Evolutionary conservation across 352 stramenopile genomes (phyloP).

Genomic region (Globisporangium cystogenes): DNA sequence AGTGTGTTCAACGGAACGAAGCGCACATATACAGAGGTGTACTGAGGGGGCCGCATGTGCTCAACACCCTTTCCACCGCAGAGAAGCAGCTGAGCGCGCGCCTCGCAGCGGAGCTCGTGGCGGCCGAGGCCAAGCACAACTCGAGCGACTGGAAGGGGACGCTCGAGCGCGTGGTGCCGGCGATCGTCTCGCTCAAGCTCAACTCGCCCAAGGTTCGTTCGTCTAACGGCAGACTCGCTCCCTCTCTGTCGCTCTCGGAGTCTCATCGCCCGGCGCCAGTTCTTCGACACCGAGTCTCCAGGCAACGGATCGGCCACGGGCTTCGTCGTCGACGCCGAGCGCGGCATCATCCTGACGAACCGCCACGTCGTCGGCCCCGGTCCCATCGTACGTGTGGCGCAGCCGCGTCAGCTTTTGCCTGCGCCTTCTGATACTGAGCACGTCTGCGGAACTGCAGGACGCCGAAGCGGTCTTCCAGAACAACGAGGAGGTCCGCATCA

Average conservation of each 20-base stretch:
- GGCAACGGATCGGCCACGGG: slow-evolving; percentile 88
- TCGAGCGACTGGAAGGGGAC: slow-evolving; percentile 78
- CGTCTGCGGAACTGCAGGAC: too few species aligned
- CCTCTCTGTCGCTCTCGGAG: too few species aligned
- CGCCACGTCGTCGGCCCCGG: slow-evolving; percentile 88
- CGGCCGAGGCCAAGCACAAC: slow-evolving; percentile 60
- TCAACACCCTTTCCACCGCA: slow-evolving; percentile 8
- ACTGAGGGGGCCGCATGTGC: not conserved
- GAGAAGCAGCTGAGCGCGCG: slow-evolving; percentile 62
- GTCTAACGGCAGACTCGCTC: too few species aligned
- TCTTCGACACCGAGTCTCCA: slow-evolving; percentile 87
- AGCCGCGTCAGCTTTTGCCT: too few species aligned
- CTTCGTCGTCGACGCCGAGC: slow-evolving; percentile 90
- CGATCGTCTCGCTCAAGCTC: slow-evolving; percentile 86
- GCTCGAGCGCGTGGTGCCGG: slow-evolving; percentile 78
- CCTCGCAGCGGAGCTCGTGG: slow-evolving; percentile 56
- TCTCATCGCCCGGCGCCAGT: too few species aligned
- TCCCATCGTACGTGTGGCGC: slow-evolving; percentile 79
- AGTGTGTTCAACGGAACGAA: not conserved
- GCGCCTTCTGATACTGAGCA: too few species aligned
- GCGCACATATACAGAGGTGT: not conserved
- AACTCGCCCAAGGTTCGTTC: slow-evolving; percentile 80
- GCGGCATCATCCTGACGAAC: slow-evolving; percentile 92
- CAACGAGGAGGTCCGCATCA: slow-evolving; percentile 91
- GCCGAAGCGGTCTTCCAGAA: slow-evolving; percentile 92